Evolutionary conservation across 2,329 filamentous ascomycete genomes (phyloP), one percentile per base, ranked within the genome.

Genomic region (Raffaelea albimanens): DNA sequence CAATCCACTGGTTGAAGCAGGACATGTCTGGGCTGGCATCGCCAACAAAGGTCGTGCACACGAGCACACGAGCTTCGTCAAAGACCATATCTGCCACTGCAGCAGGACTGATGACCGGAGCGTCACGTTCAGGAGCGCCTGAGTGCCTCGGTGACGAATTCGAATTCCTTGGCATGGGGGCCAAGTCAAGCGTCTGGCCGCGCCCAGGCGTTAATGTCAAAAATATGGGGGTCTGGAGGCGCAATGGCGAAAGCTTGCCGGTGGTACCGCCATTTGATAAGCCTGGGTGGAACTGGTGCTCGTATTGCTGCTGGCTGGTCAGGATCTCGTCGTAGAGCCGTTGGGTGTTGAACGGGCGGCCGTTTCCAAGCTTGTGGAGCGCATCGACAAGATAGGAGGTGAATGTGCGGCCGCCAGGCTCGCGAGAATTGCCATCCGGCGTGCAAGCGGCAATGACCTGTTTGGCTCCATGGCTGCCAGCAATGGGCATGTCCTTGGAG

Each of bases 31-130:
- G 70, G 54, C 76, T 82, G 3, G 78, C 76, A 54, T 83, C 79
- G 23, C 79, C 79, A 23, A 82, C 76, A 57, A 82, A 83, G 0
- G 79, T 83, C 0, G 80, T 83, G 58, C 80, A 83, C 2, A 82
- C 79, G 11, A 83, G 63, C n/a, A 82, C 75, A 52, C 80, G 70
- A 9, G 73, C 68, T 55, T 83, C 78, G 29, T 82, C 78, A 55
- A 83, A 81, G 10, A 72, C 73, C 19, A 83, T 63, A 53, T 79
- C 75, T 5, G 71, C 65, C 2, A 73, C 70, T 2, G 70, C 67
- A 18, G 68, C 68, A 8, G 70, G 67, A 31, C 71, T 67, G 51
- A 76, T 71, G 34, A 67, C 56, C 22, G 67, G 61, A 60, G 72
- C 69, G 40, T 69, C 66, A 19, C 58, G 59, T 16, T 29, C 33